Base-by-base conservation (phyloP, 2,329 filamentous ascomycete species). In the Aspergillus calidoustus region DNA sequence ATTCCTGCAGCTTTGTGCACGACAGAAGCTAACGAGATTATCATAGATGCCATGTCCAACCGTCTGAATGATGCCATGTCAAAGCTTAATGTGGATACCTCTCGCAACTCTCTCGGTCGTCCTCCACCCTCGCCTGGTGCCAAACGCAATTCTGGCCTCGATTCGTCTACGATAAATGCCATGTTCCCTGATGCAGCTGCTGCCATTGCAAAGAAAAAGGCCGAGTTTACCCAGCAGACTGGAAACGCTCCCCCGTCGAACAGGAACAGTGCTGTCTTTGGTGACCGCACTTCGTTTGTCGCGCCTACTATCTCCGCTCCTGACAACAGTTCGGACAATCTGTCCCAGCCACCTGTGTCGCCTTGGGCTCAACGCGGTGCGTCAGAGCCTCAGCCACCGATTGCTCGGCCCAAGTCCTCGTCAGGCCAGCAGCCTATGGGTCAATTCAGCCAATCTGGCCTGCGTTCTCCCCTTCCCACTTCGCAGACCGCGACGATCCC, bases 141-240 rank as follows among this genome's bases (percentile, higher is more conserved):
- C 55, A 98, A 97, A 82, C 89, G 95, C 69, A 95, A 96, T 76
- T 98, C 95, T 50, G 93, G 91, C n/a, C 87, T 99, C 60, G 94
- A 98, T 75, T 86, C 92, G 5, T 92, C 90, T 34, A 96, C 92
- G 25, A 97, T 99, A 79, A 97, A 97, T 79, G 93, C 92, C 71
- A 98, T 99, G 95, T 99, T 99, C 77, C 95, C 95, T 7, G 95
- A 99, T 81, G 95, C 95, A 49, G 95, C 95, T 15, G 94, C 94
- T 47, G 95, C 95, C n/a, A 98, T 99, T 76, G 94, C 94, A 28
- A 96, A 95, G 64, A 94, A 99, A 79, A 97, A 97, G 82, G 94
- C 93, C 61, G 96, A 97, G 76, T 98, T 96, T 74, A 96, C 93
- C 19, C 93, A 97, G 77, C 91, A 96, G 76, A 97, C 93, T 4